Conservation (phyloP, 805 yeast genomes). For the Barnettozyma pratensis region DNA sequence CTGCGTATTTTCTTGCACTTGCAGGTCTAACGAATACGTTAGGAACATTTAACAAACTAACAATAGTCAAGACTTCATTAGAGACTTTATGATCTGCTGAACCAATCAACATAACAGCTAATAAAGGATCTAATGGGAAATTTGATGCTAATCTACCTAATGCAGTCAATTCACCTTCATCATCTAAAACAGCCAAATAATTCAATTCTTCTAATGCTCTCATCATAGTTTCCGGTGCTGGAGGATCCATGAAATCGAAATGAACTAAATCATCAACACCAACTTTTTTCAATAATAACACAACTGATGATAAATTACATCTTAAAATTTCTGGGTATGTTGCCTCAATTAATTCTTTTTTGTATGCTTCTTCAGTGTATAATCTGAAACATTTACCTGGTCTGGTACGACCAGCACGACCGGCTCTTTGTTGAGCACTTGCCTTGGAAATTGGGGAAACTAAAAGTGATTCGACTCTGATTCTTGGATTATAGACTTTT, state of each 20-base stretch:
- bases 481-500: constrained; percentile 93
- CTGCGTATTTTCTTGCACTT: constrained; percentile 81
- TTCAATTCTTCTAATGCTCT: constrained; percentile 94
- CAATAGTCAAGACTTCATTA: constrained; percentile 81
- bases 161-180: constrained; percentile 86
- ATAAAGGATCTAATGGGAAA: constrained; percentile 93
- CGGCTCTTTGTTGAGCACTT: constrained; percentile 96
- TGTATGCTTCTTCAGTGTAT: constrained; percentile 95
- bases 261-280: constrained; percentile 96
- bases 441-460: constrained; percentile 98
- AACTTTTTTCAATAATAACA: constrained; percentile 84
- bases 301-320: constrained; percentile 87
- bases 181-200: constrained; percentile 83
- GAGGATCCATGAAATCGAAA: constrained; percentile 98
- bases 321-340: constrained; percentile 94
- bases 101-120: constrained; percentile 88
- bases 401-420: constrained; percentile 99
- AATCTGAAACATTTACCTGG: constrained; percentile 97
- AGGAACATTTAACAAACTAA: constrained; percentile 89
- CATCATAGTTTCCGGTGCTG: constrained; percentile 99
- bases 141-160: constrained; percentile 87
- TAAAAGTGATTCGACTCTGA: constrained; percentile 87
- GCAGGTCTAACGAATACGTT: constrained; percentile 93
- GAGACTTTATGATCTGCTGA: constrained; percentile 84
- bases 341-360: constrained; percentile 89